These are phyloP conservation scores for Globisporangium recalcitrans DNA, from an alignment of 352 stramenopile species.

Conservation along the genomic window DNA sequence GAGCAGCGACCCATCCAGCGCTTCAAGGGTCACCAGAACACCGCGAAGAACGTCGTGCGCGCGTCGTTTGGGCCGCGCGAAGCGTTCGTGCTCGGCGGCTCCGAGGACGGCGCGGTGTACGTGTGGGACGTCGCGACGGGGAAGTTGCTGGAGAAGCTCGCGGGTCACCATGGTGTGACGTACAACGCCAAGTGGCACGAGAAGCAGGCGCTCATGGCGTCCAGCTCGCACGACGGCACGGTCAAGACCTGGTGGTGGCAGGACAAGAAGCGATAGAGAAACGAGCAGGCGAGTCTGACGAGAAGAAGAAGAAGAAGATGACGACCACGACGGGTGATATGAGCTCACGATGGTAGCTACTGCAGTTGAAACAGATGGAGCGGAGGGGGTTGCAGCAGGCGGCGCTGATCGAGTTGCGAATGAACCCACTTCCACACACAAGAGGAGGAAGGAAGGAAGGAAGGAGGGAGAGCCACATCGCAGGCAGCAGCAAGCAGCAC, in stretches of 20 bases:
- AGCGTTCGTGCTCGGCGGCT: constrained; percentile 82
- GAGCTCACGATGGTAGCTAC: no score
- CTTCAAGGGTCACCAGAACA: constrained; percentile 89
- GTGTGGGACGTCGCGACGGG: constrained; percentile 86
- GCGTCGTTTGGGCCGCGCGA: constrained; percentile 81
- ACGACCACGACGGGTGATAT: background rate
- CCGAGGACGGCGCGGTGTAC: constrained; percentile 81
- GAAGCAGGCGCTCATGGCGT: constrained; percentile 79
- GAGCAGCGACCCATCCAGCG: constrained; percentile 76
- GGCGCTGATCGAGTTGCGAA: no score
- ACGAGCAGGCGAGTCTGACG: no score
- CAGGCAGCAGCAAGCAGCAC: no score
- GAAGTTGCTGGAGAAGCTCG: constrained; percentile 78
- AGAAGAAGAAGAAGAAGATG: background rate
- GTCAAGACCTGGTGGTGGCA: constrained; percentile 89
- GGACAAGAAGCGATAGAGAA: constrained; percentile 46
- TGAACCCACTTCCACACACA: no score
- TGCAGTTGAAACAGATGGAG: no score
- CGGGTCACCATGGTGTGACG: constrained; percentile 69
- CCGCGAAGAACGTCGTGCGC: constrained; percentile 84
- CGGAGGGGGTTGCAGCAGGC: no score
- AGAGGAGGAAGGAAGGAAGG: no score
- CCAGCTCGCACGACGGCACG: constrained; percentile 84
- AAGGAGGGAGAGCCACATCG: no score
- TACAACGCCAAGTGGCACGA: constrained; percentile 87